phyloP scores from a whole-genome alignment of 306 rosid genomes.

The Quercus bicolor region DNA sequence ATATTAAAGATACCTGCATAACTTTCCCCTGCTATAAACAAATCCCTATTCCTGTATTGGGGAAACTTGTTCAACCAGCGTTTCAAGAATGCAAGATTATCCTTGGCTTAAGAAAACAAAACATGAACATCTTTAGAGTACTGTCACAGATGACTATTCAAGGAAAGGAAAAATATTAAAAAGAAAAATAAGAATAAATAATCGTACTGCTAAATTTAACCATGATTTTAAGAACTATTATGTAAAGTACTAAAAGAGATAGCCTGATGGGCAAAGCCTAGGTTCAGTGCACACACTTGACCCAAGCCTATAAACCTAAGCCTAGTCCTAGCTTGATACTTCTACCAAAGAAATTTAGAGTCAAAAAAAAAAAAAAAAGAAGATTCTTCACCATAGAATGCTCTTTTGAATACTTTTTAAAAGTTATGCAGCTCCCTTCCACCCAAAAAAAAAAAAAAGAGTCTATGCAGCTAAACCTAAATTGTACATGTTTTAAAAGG shows the following conservation, averaged over 20 bases:
- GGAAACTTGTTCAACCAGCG: constrained; percentile 71
- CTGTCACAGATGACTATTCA: not conserved
- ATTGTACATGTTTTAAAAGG: constrained; percentile 28
- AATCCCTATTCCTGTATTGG: constrained; percentile 46
- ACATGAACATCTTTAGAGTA: constrained; percentile 19
- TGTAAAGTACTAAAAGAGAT: constrained; percentile 31
- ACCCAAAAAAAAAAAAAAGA: not conserved
- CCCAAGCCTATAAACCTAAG: too few species aligned
- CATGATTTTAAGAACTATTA: constrained; percentile 9
- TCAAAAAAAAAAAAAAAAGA: too few species aligned
- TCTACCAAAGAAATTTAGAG: too few species aligned
- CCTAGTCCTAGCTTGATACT: too few species aligned
- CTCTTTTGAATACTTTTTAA: constrained; percentile 36
- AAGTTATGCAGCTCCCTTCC: constrained; percentile 16
- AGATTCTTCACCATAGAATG: constrained; percentile 21
- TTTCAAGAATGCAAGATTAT: constrained; percentile 55
- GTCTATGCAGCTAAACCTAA: constrained; percentile 18
- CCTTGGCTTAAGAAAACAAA: constrained; percentile 53
- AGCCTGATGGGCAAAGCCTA: not conserved
- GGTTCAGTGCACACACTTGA: too few species aligned
- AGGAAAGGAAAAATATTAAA: not conserved
- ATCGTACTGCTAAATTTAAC: too few species aligned
- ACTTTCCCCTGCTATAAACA: constrained; percentile 72
- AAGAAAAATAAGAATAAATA: not conserved
- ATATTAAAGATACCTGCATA: constrained; percentile 52